Evolutionary conservation across 768 basidiomycete genomes (phyloP), one percentile per base, ranked within the genome.

Genomic region (Naganishia onofrii): DNA sequence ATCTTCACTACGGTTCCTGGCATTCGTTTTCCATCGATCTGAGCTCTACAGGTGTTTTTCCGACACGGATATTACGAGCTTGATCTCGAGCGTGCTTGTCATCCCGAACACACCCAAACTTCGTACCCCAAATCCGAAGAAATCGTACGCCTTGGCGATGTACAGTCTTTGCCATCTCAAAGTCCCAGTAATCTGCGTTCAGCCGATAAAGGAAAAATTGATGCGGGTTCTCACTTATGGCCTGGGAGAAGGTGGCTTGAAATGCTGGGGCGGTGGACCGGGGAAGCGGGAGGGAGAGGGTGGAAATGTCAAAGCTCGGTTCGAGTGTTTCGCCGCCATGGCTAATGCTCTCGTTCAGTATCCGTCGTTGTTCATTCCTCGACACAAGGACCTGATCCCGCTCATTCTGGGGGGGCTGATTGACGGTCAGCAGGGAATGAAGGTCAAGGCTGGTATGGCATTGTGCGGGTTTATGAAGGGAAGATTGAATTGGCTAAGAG

Each of bases 101-200:
- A 78, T 80, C 54, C 79, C 79, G 23, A 68, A 74, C 26, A 79
- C 78, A 13, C 75, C 78, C 2, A 75, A 75, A 65, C 54, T 80
- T 29, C 76, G 76, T 23, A 80, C 79, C 6, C 76, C 78, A 4
- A 80, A 79, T 55, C 74, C 77, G 5, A 80, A 80, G 63, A 71
- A 74, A 29, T 74, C 78, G 19, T 80, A 80, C 55, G 73, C 72
- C 46, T 72, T 76, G 0, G 72, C 79, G 7, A 77, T 80, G 68
- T 64, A 77, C 58, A 70, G 77, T 19, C 52, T 80, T 28, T 71
- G 76, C 6, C 74, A 77, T 29, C 71, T 79, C 55, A 68, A 66
- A 9, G 64, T 80, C 17, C 78, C 78, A 1, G 56, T 70, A 1
- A 54, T 72, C 7, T 73, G 73, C 48, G 71, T 80, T 12, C 52